Conservation (phyloP, 176 grass and related monocot genomes). For the Sorghum bicolor region DNA sequence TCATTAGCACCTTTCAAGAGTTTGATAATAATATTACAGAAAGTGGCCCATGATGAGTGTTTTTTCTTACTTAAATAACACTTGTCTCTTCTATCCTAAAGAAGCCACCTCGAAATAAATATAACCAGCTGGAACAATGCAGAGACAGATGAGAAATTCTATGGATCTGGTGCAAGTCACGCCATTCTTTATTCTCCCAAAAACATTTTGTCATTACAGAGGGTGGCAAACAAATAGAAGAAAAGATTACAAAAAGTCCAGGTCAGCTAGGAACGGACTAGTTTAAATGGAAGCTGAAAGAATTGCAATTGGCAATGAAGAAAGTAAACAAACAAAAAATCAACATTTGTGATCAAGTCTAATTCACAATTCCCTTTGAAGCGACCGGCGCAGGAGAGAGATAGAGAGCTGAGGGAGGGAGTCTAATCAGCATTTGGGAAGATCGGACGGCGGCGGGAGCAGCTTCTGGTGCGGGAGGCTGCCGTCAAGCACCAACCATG, state of each 20-base stretch:
- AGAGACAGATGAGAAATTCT: neutral
- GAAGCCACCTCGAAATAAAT: constrained; percentile 8
- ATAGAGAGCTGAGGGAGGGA: neutral
- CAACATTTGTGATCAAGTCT: neutral
- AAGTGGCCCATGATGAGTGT: neutral
- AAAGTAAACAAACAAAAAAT: constrained; percentile 7
- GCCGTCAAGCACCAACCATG: constrained; percentile 48
- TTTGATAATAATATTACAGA: neutral
- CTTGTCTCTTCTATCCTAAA: neutral
- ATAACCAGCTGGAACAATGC: neutral
- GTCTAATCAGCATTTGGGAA: constrained; percentile 44
- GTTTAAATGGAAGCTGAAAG: constrained; percentile 4
- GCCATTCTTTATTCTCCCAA: constrained; percentile 34
- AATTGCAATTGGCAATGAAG: constrained; percentile 32
- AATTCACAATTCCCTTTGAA: constrained; percentile 24
- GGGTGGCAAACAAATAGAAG: neutral
- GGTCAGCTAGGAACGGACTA: constrained; percentile 28
- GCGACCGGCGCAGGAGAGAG: neutral
- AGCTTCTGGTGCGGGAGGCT: constrained; percentile 41
- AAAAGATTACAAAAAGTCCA: constrained; percentile 3
- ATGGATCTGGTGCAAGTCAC: constrained; percentile 10
- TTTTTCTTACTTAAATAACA: neutral
- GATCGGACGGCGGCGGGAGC: constrained; percentile 47
- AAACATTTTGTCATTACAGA: constrained; percentile 25
- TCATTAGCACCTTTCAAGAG: neutral